Base-by-base conservation (phyloP, 2,329 filamentous ascomycete species). In the Microdochium nivale region DNA sequence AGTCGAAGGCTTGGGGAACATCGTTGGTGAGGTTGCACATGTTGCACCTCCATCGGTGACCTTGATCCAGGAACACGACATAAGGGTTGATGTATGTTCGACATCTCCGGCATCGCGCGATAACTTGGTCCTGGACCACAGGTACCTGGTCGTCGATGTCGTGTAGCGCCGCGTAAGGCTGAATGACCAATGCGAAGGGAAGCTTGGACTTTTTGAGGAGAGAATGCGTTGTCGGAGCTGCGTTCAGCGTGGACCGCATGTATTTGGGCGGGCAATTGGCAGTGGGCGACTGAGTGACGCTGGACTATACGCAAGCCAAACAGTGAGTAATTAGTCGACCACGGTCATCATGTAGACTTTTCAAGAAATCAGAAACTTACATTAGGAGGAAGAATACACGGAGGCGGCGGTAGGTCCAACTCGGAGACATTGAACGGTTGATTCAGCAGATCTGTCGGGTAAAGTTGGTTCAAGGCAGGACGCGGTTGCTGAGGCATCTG, bases 11-110 rank as follows among this genome's bases (percentile, higher is more conserved):
- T 70, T 99, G 94, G n/a, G 94, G 94, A 37, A 97, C 92, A 62
- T 99, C 94, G 67, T 99, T 99, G 60, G 91, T 96, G 58, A 99
- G 77, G 70, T 96, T 97, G 71, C 94, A 99, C 91, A 99, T 96
- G 73, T 99, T 99, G 75, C 94, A 99, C 64, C 92, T 86, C 94
- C 94, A 99, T 65, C 94, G 83, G 72, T 99, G 94, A 47, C 94
- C 94, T 65, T 97, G 90, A 62, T 99, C 94, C 55, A 99, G 75
- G 73, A 99, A 99, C 47, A 89, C 90, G 54, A 95, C 94, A 61
- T 92, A 99, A 13, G 94, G 91, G 68, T 97, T 97, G 76, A 97
- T 97, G 69, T 97, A 97, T 52, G 92, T 94, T 60, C 94, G 81
- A 72, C 94, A 99, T 71, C 94, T 86, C 69, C 94, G 83, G 76